A percentile compares a stretch with the other conserved stretches of the same genome.
phyloP scores from a whole-genome alignment of 352 stramenopile species.

The Phytopythium oedochilum region DNA sequence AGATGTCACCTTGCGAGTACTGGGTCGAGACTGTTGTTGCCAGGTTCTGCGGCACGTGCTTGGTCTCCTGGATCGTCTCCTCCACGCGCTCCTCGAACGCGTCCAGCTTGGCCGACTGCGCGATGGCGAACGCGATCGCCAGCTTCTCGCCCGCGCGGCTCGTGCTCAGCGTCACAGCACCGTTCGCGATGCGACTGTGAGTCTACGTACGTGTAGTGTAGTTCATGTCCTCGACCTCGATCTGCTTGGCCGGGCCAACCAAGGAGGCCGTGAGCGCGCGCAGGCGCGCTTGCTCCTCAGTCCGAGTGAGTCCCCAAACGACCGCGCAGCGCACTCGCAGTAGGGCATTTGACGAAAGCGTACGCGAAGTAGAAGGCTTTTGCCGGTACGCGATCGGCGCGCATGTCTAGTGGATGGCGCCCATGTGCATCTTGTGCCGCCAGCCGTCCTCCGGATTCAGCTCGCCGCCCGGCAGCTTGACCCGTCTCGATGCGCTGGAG shows the following conservation, averaged over 20 bases:
- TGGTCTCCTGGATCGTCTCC: constrained; percentile 82
- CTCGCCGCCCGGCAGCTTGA: constrained; percentile 67
- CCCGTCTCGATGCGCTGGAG: constrained; percentile 75
- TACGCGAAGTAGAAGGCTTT: constrained; percentile 87
- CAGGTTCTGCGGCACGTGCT: constrained; percentile 88
- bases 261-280: constrained; percentile 54
- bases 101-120: constrained; percentile 91
- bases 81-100: constrained; percentile 91
- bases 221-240: constrained; percentile 89
- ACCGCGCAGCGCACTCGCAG: constrained; percentile 72
- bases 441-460: constrained; percentile 75
- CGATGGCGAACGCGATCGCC: constrained; percentile 91
- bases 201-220: constrained; percentile 85
- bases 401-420: constrained; percentile 74
- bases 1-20: constrained; percentile 89
- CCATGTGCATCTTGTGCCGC: constrained; percentile 87
- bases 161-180: constrained; percentile 82
- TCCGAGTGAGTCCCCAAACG: constrained; percentile 85
- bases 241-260: constrained; percentile 68
- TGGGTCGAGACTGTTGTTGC: constrained; percentile 86
- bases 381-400: constrained; percentile 49
- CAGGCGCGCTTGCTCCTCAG: constrained; percentile 77
- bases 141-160: constrained; percentile 87
- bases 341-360: constrained; percentile 1
- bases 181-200: constrained; percentile 65